Evolutionary conservation across 1,284 basidiomycete genomes (phyloP).

Genomic region (Cystobasidium slooffiae): DNA sequence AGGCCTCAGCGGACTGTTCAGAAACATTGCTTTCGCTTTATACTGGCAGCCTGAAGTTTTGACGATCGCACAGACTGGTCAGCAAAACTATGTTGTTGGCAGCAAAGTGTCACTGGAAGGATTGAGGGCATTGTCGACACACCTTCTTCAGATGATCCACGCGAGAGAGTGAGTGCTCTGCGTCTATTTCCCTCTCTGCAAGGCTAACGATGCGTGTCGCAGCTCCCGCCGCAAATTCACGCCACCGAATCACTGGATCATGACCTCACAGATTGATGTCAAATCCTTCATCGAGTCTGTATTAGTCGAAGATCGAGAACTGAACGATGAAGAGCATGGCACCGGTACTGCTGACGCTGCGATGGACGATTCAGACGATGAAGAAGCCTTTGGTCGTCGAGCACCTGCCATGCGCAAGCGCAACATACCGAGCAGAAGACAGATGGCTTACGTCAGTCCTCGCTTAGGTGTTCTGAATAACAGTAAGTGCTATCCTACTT

Average conservation of each 20-base stretch:
- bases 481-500: conserved; percentile 54
- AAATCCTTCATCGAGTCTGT: conserved; percentile 88
- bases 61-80: conserved; percentile 54
- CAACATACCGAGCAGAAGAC: conserved; percentile 65
- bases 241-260: conserved; percentile 82
- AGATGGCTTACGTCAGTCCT: conserved; percentile 75
- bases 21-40: conserved; percentile 78
- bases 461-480: conserved; percentile 90
- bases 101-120: conserved; percentile 60
- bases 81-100: conserved; percentile 60
- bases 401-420: neutral
- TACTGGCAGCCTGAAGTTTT: conserved; percentile 69
- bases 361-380: conserved; percentile 54
- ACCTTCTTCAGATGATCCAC: conserved; percentile 76
- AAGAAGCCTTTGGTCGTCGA: conserved; percentile 31
- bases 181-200: conserved; percentile 6
- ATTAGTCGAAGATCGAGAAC: conserved; percentile 65
- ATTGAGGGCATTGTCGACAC: conserved; percentile 73
- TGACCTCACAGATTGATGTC: conserved; percentile 71
- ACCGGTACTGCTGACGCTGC: neutral
- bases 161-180: conserved; percentile 73
- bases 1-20: conserved; percentile 68
- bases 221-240: conserved; percentile 83
- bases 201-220: conserved; percentile 3
- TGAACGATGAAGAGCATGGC: conserved; percentile 53